Percentiles rank a stretch among this genome's conserved stretches.
Conservation (phyloP, 139 green algal species). For the Spirogloea muscicola region DNA sequence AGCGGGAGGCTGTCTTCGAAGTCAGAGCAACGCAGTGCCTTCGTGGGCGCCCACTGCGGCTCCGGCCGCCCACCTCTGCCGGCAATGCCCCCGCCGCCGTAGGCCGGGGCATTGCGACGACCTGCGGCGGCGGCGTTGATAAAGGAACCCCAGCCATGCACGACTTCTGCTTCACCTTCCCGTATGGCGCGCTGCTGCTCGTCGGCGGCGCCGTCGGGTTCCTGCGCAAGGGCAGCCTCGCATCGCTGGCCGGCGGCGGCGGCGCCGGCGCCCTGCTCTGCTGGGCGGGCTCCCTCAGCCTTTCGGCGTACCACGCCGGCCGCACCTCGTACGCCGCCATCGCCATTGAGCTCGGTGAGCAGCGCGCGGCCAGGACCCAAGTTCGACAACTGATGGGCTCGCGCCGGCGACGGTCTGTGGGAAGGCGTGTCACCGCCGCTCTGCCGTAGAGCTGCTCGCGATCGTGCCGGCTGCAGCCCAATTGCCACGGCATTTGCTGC, state of each 20-base stretch:
- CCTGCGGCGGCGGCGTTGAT: background rate
- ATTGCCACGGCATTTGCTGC: too few relatives aligned
- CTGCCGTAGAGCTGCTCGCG: too few relatives aligned
- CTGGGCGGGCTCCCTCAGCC: background rate
- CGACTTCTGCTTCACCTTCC: constrained; percentile 35
- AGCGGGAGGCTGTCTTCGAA: background rate
- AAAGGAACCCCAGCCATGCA: constrained; percentile 20
- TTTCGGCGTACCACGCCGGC: too few relatives aligned
- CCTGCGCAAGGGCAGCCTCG: constrained; percentile 9
- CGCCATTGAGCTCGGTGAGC: too few relatives aligned
- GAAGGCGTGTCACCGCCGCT: too few relatives aligned
- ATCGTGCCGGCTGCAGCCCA: too few relatives aligned
- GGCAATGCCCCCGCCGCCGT: background rate
- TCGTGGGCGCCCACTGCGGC: background rate
- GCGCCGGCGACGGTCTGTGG: too few relatives aligned
- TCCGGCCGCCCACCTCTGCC: background rate
- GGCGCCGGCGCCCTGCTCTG: constrained; percentile 1
- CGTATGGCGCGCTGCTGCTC: constrained; percentile 13
- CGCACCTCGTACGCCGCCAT: too few relatives aligned
- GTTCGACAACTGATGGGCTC: too few relatives aligned
- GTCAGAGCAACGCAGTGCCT: background rate
- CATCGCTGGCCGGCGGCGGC: background rate
- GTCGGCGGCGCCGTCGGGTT: constrained; percentile 21
- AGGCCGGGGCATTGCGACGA: background rate
- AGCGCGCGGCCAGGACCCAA: too few relatives aligned